Percentiles rank a stretch among this genome's conserved stretches.
phyloP scores from a whole-genome alignment of 2,329 filamentous ascomycete genomes.

The Fusarium longipes region DNA sequence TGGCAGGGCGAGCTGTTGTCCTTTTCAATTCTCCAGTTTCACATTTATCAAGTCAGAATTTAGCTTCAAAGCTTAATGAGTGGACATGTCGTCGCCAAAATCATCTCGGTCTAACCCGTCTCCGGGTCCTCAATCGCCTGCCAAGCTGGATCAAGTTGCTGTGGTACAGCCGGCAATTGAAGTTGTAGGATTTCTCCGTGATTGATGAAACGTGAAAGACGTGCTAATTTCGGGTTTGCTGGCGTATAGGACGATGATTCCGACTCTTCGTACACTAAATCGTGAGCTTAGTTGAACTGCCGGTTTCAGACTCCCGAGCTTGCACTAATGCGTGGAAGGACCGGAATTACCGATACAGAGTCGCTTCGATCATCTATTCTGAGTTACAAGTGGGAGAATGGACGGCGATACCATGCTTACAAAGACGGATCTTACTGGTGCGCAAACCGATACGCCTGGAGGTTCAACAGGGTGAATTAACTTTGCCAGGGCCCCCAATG shows the following conservation, averaged over 20 bases:
- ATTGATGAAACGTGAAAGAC: fast-evolving
- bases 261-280: constrained; percentile 31
- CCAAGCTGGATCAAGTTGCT: not conserved
- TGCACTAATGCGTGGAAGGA: not conserved
- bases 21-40: not conserved
- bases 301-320: fast-evolving
- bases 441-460: fast-evolving
- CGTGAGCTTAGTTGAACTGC: constrained; percentile 2
- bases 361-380: constrained; percentile 36
- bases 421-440: constrained; percentile 57
- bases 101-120: constrained; percentile 9
- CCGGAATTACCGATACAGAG: constrained; percentile 33
- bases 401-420: constrained; percentile 61
- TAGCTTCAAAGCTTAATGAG: not conserved
- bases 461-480: not conserved
- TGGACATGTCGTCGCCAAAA: constrained; percentile 22
- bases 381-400: constrained; percentile 56
- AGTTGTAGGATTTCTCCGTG: constrained; percentile 6
- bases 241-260: constrained; percentile 23
- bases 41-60: not conserved
- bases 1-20: not conserved
- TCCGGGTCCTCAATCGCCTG: not conserved
- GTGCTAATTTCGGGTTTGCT: not conserved
- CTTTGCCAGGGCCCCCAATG: constrained; percentile 43
- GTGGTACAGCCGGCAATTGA: constrained; percentile 10